These are phyloP conservation scores for Capillidium rhysosporum DNA, from an alignment of 371 early-diverging fungal genomes.

Conservation along the genomic window DNA sequence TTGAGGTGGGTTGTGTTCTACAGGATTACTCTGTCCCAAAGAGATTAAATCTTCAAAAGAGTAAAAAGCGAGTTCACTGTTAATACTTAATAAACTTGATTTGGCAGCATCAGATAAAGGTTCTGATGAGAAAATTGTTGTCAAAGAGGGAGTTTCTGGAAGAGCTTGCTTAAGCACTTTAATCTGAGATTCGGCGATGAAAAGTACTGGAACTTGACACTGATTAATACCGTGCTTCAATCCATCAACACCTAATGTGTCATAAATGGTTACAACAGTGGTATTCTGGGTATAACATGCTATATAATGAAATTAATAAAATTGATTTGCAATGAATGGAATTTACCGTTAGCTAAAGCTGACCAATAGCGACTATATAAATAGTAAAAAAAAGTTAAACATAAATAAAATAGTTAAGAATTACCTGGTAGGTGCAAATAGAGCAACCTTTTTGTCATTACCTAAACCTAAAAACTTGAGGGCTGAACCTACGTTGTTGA, in stretches of 20 bases:
- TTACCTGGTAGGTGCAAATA: background rate
- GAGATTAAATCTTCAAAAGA: slow-evolving; percentile 31
- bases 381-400: background rate
- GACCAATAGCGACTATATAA: background rate
- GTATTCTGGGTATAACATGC: slow-evolving; percentile 41
- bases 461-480: slow-evolving; percentile 11
- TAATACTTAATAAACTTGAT: slow-evolving; percentile 4
- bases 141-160: slow-evolving; percentile 36
- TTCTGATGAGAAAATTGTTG: slow-evolving; percentile 52
- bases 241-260: slow-evolving; percentile 78
- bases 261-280: slow-evolving; percentile 70
- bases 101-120: background rate
- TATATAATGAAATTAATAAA: background rate
- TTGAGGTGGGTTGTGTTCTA: slow-evolving; percentile 40
- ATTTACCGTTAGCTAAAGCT: background rate
- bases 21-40: slow-evolving; percentile 37
- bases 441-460: background rate
- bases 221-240: slow-evolving; percentile 68
- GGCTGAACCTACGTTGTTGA: slow-evolving; percentile 35
- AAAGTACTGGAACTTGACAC: slow-evolving; percentile 52
- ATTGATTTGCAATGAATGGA: background rate
- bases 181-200: slow-evolving; percentile 59
- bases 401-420: background rate
- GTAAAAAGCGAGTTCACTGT: slow-evolving; percentile 20
- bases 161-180: slow-evolving; percentile 37